Evolutionary conservation across 2,329 filamentous ascomycete species (phyloP).

Genomic region (Colletotrichum sp.): DNA sequence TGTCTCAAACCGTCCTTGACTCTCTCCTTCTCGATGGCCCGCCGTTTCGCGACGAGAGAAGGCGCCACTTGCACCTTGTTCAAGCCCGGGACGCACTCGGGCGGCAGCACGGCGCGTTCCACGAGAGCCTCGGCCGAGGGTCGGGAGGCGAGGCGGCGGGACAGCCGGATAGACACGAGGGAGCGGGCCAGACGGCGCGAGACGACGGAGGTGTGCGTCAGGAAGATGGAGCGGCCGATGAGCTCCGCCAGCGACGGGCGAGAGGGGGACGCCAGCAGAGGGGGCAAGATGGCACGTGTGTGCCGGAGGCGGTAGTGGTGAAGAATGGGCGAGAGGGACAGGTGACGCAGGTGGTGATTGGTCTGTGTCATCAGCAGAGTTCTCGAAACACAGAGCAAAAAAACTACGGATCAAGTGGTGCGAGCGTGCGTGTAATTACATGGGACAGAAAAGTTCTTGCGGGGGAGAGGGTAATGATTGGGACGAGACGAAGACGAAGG

Average conservation of each 20-base stretch:
- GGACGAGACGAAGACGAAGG: not conserved
- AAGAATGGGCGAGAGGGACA: conserved; percentile 69
- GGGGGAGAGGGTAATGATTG: not conserved
- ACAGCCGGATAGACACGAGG: conserved; percentile 69
- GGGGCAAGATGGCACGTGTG: conserved; percentile 58
- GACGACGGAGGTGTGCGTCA: conserved; percentile 69
- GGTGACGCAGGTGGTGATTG: conserved; percentile 64
- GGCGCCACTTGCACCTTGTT: conserved; percentile 55
- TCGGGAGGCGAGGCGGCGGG: conserved; percentile 63
- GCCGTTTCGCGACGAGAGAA: conserved; percentile 64
- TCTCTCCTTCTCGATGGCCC: conserved; percentile 68
- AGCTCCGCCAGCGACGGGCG: conserved; percentile 67
- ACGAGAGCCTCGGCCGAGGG: conserved; percentile 67
- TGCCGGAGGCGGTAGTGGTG: conserved; percentile 66
- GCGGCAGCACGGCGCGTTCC: conserved; percentile 67
- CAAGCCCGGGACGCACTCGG: conserved; percentile 62
- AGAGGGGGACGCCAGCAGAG: conserved; percentile 59
- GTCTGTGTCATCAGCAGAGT: conserved; percentile 45
- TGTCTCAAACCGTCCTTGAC: conserved; percentile 70
- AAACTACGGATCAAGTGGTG: not conserved
- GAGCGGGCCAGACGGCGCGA: conserved; percentile 68
- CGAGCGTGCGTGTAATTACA: not conserved
- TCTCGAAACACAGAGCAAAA: not conserved
- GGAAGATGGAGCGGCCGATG: conserved; percentile 67
- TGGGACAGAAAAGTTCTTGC: not conserved